Evolutionary conservation across 495 filamentous ascomycete genomes (phyloP).

Genomic region (Neurospora africana): DNA sequence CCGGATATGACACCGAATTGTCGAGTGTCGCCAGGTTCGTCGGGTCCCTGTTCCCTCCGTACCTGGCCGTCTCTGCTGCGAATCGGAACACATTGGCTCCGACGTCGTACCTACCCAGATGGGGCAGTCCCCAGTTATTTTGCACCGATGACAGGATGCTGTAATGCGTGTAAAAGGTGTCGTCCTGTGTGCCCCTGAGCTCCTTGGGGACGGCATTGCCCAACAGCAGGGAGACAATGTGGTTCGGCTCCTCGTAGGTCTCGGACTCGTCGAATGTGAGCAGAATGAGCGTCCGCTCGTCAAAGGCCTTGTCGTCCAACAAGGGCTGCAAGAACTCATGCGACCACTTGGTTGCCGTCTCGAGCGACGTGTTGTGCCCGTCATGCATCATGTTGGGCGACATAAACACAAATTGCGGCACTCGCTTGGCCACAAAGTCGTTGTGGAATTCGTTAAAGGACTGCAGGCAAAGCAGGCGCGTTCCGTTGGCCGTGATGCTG

Average conservation of each 20-base stretch:
- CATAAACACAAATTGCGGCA: slow-evolving; percentile 60
- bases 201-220: slow-evolving; percentile 50
- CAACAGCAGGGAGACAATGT: slow-evolving; percentile 51
- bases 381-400: slow-evolving; percentile 66
- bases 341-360: slow-evolving; percentile 49
- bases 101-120: slow-evolving; percentile 60
- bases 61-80: slow-evolving; percentile 49
- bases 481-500: slow-evolving; percentile 38
- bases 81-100: slow-evolving; percentile 57
- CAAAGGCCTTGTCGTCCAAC: slow-evolving; percentile 47
- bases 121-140: slow-evolving; percentile 57
- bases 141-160: slow-evolving; percentile 53
- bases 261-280: slow-evolving; percentile 59
- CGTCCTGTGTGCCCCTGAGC: slow-evolving; percentile 47
- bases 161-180: slow-evolving; percentile 65
- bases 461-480: slow-evolving; percentile 46
- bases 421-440: slow-evolving; percentile 41
- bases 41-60: slow-evolving; percentile 45
- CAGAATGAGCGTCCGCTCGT: slow-evolving; percentile 50
- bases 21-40: slow-evolving; percentile 47
- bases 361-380: slow-evolving; percentile 55
- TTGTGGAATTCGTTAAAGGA: slow-evolving; percentile 49
- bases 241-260: slow-evolving; percentile 46
- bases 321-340: slow-evolving; percentile 47
- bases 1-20: slow-evolving; percentile 53